These are phyloP conservation scores for Claviceps humidiphila DNA, from an alignment of 2,329 filamentous ascomycete genomes.

Conservation along the genomic window DNA sequence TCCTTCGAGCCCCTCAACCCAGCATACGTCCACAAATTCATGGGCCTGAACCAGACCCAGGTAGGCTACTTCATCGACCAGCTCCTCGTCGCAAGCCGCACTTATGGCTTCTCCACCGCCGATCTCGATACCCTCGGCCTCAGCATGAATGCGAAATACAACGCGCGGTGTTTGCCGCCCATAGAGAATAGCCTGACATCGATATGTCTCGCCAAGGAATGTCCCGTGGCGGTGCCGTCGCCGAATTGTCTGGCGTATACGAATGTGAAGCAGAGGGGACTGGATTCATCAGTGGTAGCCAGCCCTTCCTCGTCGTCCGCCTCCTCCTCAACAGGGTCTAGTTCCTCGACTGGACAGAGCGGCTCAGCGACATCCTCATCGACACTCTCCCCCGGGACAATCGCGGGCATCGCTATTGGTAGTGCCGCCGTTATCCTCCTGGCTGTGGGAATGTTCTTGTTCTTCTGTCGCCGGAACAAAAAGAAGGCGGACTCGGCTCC, in stretches of 20 bases:
- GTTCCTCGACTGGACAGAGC: neutral
- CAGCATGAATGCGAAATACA: slow-evolving; percentile 16
- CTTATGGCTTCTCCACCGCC: slow-evolving; percentile 16
- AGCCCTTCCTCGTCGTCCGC: neutral
- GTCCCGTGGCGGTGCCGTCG: slow-evolving; percentile 14
- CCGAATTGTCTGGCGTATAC: slow-evolving; percentile 15
- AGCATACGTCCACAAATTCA: slow-evolving; percentile 21
- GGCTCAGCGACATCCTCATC: neutral
- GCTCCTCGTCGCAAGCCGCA: slow-evolving; percentile 12
- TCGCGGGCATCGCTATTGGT: slow-evolving; percentile 16
- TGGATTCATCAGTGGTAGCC: neutral
- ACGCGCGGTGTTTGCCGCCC: slow-evolving; percentile 14
- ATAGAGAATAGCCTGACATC: slow-evolving; percentile 13
- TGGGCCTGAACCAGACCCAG: slow-evolving; percentile 17
- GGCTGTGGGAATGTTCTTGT: slow-evolving; percentile 8
- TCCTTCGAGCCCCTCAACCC: slow-evolving; percentile 9
- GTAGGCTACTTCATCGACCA: slow-evolving; percentile 19
- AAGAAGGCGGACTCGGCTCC: slow-evolving; percentile 2
- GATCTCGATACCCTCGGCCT: slow-evolving; percentile 12
- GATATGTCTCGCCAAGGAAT: slow-evolving; percentile 16
- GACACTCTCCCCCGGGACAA: slow-evolving; percentile 8
- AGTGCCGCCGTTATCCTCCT: slow-evolving; percentile 11
- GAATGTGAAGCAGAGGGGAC: slow-evolving; percentile 11
- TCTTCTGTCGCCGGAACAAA: slow-evolving; percentile 8
- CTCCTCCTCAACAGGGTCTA: neutral